Evolutionary conservation across 2,329 filamentous ascomycete genomes (phyloP).

Genomic region (Tolypocladium ophioglossoides): DNA sequence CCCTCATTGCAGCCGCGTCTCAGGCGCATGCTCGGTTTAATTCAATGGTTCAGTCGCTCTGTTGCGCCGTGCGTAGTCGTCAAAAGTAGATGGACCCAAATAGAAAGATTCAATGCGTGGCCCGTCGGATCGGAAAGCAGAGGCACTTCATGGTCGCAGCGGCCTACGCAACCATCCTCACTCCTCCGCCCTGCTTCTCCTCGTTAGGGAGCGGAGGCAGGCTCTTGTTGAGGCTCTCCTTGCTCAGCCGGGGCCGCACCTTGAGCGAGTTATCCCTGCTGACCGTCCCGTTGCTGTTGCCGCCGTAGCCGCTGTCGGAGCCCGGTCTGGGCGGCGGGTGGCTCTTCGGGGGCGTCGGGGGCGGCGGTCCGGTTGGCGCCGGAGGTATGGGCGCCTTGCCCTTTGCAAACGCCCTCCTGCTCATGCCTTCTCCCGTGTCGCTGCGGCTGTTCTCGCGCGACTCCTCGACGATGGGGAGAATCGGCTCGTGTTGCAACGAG

Average conservation of each 20-base stretch:
- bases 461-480: conserved; percentile 80
- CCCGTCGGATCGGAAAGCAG: conserved; percentile 6
- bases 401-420: conserved; percentile 24
- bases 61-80: conserved; percentile 1
- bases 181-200: conserved; percentile 13
- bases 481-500: conserved; percentile 43
- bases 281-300: conserved; percentile 20
- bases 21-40: background rate
- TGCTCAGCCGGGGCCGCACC: conserved; percentile 32
- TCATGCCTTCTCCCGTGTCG: conserved; percentile 28
- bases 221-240: conserved; percentile 49
- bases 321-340: conserved; percentile 27
- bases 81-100: conserved; percentile 6
- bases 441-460: conserved; percentile 61
- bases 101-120: background rate
- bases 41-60: conserved; percentile 4
- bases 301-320: conserved; percentile 36
- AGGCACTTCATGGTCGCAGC: conserved; percentile 8
- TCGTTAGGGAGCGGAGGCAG: conserved; percentile 43
- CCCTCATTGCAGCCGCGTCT: too few species aligned
- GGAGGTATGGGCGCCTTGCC: conserved; percentile 21
- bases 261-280: conserved; percentile 18
- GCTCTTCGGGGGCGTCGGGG: conserved; percentile 23
- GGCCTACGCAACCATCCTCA: conserved; percentile 22
- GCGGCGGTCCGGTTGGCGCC: conserved; percentile 33